Conservation (phyloP, 345 rosid species). For the Corchorus capsularis region DNA sequence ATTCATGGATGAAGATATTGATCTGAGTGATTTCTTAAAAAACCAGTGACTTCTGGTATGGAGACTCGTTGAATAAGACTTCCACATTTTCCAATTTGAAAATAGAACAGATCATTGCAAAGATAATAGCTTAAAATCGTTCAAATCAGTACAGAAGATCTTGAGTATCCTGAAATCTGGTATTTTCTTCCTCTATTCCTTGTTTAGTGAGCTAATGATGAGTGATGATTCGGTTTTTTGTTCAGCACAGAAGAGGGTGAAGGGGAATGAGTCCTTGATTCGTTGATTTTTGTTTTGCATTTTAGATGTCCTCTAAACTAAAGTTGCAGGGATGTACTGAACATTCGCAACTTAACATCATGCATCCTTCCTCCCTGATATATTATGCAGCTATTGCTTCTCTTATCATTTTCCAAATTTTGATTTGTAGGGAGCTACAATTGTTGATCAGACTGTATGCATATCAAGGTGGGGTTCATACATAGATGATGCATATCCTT, state of each 20-base stretch:
- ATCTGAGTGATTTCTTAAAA: neutral
- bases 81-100: neutral
- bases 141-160: neutral
- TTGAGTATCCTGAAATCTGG: neutral
- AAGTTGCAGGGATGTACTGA: neutral
- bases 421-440: constrained; percentile 74
- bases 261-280: neutral
- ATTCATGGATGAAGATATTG: neutral
- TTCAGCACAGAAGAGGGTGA: neutral
- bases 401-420: constrained; percentile 17
- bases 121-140: neutral
- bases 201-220: neutral
- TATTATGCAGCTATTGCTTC: neutral
- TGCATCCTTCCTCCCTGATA: neutral
- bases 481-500: constrained; percentile 55
- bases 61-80: neutral
- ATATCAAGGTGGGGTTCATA: constrained; percentile 61
- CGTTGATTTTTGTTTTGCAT: neutral
- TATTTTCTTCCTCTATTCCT: neutral
- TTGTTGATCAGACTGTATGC: constrained; percentile 70
- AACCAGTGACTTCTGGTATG: neutral
- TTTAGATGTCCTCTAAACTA: neutral
- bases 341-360: neutral
- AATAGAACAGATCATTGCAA: neutral
- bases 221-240: neutral